Conservation (phyloP, 352 stramenopile genomes). For the Globisporangium nunn region DNA sequence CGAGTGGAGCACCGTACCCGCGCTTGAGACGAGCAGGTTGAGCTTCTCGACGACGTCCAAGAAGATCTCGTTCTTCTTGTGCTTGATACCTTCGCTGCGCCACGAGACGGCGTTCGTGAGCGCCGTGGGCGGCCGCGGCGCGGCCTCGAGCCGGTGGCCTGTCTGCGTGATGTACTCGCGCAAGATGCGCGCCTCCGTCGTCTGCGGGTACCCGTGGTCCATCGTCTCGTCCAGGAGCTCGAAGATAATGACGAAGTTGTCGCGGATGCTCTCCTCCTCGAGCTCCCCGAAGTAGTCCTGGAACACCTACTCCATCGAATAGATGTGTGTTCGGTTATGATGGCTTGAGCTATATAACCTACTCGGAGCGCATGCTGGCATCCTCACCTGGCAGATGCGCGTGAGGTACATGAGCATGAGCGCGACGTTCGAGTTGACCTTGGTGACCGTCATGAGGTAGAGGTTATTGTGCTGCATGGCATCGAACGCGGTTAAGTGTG, state of each 20-base stretch:
- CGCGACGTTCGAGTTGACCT: constrained; percentile 98
- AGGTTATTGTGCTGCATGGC: constrained; percentile 94
- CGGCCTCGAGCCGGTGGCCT: constrained; percentile 91
- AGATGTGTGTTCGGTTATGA: too few relatives aligned
- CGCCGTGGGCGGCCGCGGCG: constrained; percentile 90
- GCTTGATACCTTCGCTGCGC: constrained; percentile 98
- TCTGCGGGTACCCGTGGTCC: constrained; percentile 99
- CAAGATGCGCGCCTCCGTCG: constrained; percentile 82
- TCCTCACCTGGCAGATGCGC: constrained; percentile 63
- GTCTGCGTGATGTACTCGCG: constrained; percentile 97
- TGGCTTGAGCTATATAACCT: too few relatives aligned
- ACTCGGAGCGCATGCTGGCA: not conserved
- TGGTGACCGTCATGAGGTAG: constrained; percentile 98
- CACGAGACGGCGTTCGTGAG: constrained; percentile 99
- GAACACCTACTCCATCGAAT: constrained; percentile 80
- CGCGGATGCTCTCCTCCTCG: constrained; percentile 98
- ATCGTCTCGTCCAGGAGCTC: constrained; percentile 99
- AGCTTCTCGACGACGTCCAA: constrained; percentile 99
- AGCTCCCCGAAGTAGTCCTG: constrained; percentile 99
- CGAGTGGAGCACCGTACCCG: constrained; percentile 96
- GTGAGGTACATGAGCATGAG: constrained; percentile 94
- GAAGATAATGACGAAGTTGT: constrained; percentile 99
- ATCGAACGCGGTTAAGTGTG: not conserved
- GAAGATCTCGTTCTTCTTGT: constrained; percentile 99
- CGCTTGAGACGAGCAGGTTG: constrained; percentile 93